Evolutionary conservation across 2,329 filamentous ascomycete species (phyloP).

Genomic region (Herpotrichia juniperi): DNA sequence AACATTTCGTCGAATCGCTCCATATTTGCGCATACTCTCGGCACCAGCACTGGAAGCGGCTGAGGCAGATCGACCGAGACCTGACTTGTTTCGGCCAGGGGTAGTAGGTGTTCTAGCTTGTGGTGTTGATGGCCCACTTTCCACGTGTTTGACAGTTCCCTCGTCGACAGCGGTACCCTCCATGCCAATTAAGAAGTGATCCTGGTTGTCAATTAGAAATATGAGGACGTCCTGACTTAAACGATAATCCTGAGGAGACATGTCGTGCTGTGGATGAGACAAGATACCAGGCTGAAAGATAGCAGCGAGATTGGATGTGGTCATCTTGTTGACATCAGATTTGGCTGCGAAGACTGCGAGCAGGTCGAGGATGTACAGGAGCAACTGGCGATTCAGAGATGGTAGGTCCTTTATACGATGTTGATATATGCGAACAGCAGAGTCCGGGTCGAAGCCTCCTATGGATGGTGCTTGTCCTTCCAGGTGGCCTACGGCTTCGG

Average conservation of each 20-base stretch:
- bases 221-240: constrained; percentile 97
- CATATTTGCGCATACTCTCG: constrained; percentile 83
- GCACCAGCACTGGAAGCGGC: constrained; percentile 73
- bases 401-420: constrained; percentile 90
- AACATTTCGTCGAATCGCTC: constrained; percentile 81
- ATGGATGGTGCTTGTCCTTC: constrained; percentile 69
- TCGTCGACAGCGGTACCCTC: constrained; percentile 97
- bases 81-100: constrained; percentile 57
- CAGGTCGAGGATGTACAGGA: constrained; percentile 94
- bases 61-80: constrained; percentile 77
- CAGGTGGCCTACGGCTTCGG: constrained; percentile 71
- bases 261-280: constrained; percentile 91
- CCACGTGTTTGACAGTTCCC: constrained; percentile 69
- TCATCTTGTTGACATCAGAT: constrained; percentile 96
- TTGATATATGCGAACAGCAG: constrained; percentile 84
- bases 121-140: constrained; percentile 68
- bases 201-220: constrained; percentile 97
- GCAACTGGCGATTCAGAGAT: constrained; percentile 87
- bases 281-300: constrained; percentile 98
- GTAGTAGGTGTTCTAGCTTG: constrained; percentile 57
- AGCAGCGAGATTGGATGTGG: constrained; percentile 87
- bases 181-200: constrained; percentile 98
- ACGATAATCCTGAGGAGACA: constrained; percentile 92
- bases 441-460: constrained; percentile 74
- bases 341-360: constrained; percentile 97